Evolutionary conservation across 75 land plant species (phyloP).

Genomic region (Gnetum montanum): DNA sequence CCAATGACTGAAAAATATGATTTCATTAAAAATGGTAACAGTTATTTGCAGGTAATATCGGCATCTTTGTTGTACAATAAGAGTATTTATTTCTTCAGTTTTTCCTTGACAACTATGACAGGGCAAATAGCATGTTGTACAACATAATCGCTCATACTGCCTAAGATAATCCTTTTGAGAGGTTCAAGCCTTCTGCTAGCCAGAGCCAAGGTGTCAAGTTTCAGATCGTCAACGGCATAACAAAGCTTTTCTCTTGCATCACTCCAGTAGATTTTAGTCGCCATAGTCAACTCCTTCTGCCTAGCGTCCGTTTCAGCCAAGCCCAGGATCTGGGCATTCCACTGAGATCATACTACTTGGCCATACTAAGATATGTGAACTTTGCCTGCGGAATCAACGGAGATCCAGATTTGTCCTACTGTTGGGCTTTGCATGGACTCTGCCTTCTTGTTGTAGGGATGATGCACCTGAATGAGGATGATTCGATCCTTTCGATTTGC

Average conservation of each 20-base stretch:
- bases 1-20: too few species aligned
- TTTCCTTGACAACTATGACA: constrained; percentile 38
- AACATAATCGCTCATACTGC: constrained; percentile 44
- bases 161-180: constrained; percentile 42
- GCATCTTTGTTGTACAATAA: too few species aligned
- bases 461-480: constrained; percentile 26
- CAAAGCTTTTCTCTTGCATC: constrained; percentile 54
- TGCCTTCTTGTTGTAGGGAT: constrained; percentile 17
- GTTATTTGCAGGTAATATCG: too few species aligned
- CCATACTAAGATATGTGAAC: constrained; percentile 26
- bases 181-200: constrained; percentile 51
- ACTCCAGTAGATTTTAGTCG: constrained; percentile 47
- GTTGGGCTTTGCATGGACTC: constrained; percentile 18
- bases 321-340: constrained; percentile 36
- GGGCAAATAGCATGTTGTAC: constrained; percentile 36
- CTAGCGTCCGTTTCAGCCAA: constrained; percentile 23
- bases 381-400: constrained; percentile 46
- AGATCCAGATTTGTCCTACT: constrained; percentile 35
- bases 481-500: constrained; percentile 23
- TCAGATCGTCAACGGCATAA: constrained; percentile 31
- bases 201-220: constrained; percentile 34
- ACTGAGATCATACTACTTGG: constrained; percentile 30
- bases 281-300: constrained; percentile 29
- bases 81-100: not conserved
- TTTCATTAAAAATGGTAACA: too few species aligned